Evolutionary conservation across 2,329 filamentous ascomycete genomes (phyloP), one percentile per base, ranked within the genome.

Genomic region (Penicillium thymicola): DNA sequence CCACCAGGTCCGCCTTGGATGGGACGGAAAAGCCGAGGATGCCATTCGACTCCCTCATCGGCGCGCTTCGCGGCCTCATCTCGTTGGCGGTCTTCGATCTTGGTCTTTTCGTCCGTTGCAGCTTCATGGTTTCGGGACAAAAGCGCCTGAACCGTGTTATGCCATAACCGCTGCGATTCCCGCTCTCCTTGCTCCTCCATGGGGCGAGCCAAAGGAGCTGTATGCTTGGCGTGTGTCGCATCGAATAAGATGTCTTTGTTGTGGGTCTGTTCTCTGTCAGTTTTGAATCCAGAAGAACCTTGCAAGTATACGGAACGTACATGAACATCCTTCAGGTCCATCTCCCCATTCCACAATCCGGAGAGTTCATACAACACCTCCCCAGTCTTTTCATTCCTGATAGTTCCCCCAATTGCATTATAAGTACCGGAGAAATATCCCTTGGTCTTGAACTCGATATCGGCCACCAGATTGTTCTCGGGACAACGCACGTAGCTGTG

Each of bases 391-490:
- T 92, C 90, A 65, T 92, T 90, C 75, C 89, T 96, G 76, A 99
- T 96, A 40, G 82, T 86, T 9, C 94, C 94, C 9, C 91, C 92
- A 67, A 99, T 96, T 37, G 92, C 91, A 70, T 99, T 97, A 76
- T 99, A 99, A 1, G 90, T 94, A 8, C 94, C 94, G 51, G 91
- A 88, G 62, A 99, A 93, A 84, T 95, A 99, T 5, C 94, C 94
- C 76, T 97, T 97, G 51, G 91, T 95, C 79, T 97, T 97, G 83
- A 99, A 99, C 64, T 99, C 94, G 59, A 99, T 86, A 71, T 99
- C 93, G 58, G 92, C 93, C 27, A 86, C 84, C 18, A 99, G 81
- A 56, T 92, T 88, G 18, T 91, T 84, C 72, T 97, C 93, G 0
- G 93, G 91, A 73, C 94, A 97, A 63, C 88, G 85, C 21, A 99